Base-by-base conservation (phyloP, 192 early-diverging fungal genomes). In the Entomortierella lignicola region DNA sequence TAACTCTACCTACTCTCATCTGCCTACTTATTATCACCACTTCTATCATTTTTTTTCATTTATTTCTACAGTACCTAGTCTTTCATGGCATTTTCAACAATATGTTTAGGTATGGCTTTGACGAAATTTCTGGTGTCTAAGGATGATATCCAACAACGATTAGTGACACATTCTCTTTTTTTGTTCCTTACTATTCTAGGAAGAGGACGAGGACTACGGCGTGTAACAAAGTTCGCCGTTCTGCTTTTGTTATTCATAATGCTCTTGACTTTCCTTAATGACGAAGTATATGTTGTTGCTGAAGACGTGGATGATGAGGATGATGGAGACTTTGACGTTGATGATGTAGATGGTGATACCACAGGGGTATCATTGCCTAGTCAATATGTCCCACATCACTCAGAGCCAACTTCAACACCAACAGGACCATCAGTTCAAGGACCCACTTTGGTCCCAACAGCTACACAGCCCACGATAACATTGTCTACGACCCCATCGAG, bases 181-280 rank as follows among this genome's bases (percentile, higher is more conserved):
- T n/a, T 7, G 5, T 37, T 37, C 34, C 4, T 37, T 7, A 37
- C 10, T 37, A 37, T 37, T 10, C 10, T 37, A 10, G 34, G 34
- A 37, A 4, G 34, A 62, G 69, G 69, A 32, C 34, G 34, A 62
- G 69, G 69, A 32, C 53, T 39, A 54, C 29, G 42, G 51, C 58
- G 53, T 0, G 29, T 17, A 30, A 31, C 51, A 54, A 55, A 62
- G 41, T 31, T 44, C 3, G 11, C 62, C 32, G 17, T 62, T 4
- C 69, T 71, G 5, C 60, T 52, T 26, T 51, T 72, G 7, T 25
- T 69, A 2, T 60, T 69, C 23, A 34, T 63, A 18, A 18, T 72
- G 4, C 43, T 63, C 25, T 43, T 72, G 27, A 57, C 61, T 3
- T 15, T 72, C 23, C 10, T 63, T 1, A 62, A 58, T 2, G 59